Evolutionary conservation across 495 filamentous ascomycete species (phyloP).

Genomic region (Halenospora varia): DNA sequence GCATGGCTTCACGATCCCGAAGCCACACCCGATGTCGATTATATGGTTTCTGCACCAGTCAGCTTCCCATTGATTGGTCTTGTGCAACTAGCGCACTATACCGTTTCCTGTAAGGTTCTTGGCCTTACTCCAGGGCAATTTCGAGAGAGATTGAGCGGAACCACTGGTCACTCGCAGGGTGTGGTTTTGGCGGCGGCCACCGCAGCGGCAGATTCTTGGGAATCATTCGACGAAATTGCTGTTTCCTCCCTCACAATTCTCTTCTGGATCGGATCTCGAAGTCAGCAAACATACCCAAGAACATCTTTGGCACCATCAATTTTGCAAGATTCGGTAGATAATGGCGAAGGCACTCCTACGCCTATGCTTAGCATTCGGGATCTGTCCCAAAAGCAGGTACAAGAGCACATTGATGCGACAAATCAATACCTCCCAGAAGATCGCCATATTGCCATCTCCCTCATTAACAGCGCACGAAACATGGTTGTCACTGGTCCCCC

Average conservation of each 20-base stretch:
- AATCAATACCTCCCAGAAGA: slow-evolving; percentile 92
- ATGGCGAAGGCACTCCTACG: slow-evolving; percentile 89
- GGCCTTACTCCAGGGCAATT: slow-evolving; percentile 84
- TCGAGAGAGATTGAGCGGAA: slow-evolving; percentile 74
- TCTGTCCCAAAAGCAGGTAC: slow-evolving; percentile 75
- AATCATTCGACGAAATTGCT: slow-evolving; percentile 74
- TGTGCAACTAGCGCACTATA: slow-evolving; percentile 91
- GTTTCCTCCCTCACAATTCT: slow-evolving; percentile 81
- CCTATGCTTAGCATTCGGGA: slow-evolving; percentile 98
- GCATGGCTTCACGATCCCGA: slow-evolving; percentile 86
- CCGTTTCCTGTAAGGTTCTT: slow-evolving; percentile 83
- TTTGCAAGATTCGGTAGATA: slow-evolving; percentile 90
- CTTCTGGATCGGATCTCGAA: slow-evolving; percentile 99
- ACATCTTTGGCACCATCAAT: slow-evolving; percentile 89
- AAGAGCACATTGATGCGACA: slow-evolving; percentile 91
- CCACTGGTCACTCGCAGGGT: slow-evolving; percentile 96
- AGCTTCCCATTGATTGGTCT: slow-evolving; percentile 95
- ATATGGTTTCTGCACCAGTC: slow-evolving; percentile 94
- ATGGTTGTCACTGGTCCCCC: slow-evolving; percentile 96
- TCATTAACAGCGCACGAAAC: slow-evolving; percentile 95
- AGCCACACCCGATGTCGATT: slow-evolving; percentile 87
- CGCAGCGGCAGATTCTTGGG: slow-evolving; percentile 82
- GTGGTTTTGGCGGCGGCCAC: slow-evolving; percentile 92
- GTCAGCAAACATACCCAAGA: slow-evolving; percentile 93
- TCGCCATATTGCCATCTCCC: slow-evolving; percentile 88